Percentiles rank a stretch among this genome's conserved stretches.
phyloP scores from a whole-genome alignment of 805 yeast genomes.

The Wickerhamiella shivajii region DNA sequence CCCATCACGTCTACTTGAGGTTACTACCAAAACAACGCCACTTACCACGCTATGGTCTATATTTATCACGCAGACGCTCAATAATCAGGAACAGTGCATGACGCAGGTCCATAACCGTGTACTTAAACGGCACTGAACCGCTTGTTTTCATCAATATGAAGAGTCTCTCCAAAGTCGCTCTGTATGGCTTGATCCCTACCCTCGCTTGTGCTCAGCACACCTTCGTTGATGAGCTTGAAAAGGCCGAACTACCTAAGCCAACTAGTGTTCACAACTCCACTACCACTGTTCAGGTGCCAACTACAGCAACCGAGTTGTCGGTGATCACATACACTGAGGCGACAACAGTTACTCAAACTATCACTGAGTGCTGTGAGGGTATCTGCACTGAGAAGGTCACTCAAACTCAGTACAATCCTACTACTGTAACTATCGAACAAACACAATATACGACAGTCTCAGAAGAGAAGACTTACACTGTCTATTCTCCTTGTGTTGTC shows the following conservation, averaged over 20 bases:
- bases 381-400: constrained; percentile 5
- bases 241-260: too few relatives aligned
- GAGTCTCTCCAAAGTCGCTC: too few relatives aligned
- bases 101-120: constrained; percentile 7
- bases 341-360: constrained; percentile 3
- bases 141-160: too few relatives aligned
- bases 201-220: too few relatives aligned
- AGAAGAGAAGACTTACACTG: constrained; percentile 6
- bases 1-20: background rate
- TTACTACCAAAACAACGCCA: constrained; percentile 4
- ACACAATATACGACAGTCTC: constrained; percentile 4
- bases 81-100: constrained; percentile 3
- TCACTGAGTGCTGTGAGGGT: constrained; percentile 7
- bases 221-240: too few relatives aligned
- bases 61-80: constrained; percentile 5
- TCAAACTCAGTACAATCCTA: constrained; percentile 6
- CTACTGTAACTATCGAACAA: constrained; percentile 5
- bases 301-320: constrained; percentile 4
- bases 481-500: constrained; percentile 7
- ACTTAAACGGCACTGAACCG: too few relatives aligned
- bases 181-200: too few relatives aligned
- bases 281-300: constrained; percentile 6
- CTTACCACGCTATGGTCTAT: constrained; percentile 1
- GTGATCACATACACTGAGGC: constrained; percentile 6
- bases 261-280: background rate